phyloP scores from a whole-genome alignment of 1,139 yeast species.

The Blastobotrys arbuscula region DNA sequence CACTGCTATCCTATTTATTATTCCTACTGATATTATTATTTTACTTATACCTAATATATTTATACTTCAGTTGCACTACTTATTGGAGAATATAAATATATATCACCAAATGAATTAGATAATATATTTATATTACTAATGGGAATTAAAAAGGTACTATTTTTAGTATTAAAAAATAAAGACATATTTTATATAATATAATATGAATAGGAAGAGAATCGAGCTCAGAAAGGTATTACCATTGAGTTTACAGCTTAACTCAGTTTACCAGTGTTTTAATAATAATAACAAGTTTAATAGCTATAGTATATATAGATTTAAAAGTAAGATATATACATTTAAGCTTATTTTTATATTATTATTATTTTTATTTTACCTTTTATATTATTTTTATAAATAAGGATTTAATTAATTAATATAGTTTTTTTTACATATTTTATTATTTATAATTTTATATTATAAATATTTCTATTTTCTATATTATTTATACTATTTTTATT shows the following conservation, averaged over 20 bases:
- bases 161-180: neutral
- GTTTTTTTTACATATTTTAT: neutral
- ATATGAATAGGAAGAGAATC: slow-evolving; percentile 12
- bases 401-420: slow-evolving; percentile 13
- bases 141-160: neutral
- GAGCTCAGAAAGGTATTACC: slow-evolving; percentile 16
- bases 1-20: no score
- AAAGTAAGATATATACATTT: no score
- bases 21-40: no score
- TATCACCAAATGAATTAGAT: no score
- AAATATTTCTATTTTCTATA: neutral
- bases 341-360: neutral
- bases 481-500: neutral
- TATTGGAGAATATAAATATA: no score
- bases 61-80: no score
- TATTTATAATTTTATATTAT: neutral
- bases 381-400: slow-evolving; percentile 13
- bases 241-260: slow-evolving; percentile 14
- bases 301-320: no score
- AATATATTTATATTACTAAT: no score
- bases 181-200: slow-evolving; percentile 9
- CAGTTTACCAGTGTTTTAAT: slow-evolving; percentile 9
- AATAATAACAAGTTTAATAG: neutral
- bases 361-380: slow-evolving; percentile 12
- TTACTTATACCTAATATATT: no score